Base-by-base conservation (phyloP, 805 yeast genomes). In the Candida awuae region DNA sequence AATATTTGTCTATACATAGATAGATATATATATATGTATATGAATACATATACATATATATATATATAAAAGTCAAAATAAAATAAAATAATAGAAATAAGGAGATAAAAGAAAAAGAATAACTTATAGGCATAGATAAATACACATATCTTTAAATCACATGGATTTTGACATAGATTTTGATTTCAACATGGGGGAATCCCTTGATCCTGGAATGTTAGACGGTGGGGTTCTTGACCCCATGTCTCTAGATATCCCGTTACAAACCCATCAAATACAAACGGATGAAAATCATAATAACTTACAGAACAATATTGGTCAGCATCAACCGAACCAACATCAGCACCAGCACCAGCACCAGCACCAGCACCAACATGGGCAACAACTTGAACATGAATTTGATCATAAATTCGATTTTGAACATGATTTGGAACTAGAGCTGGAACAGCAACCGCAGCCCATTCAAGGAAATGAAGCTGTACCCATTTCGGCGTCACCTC, bases 401-500 rank as follows among this genome's bases (percentile, higher is more conserved):
- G 28, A 25, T 5, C n/a, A n/a, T n/a, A n/a, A n/a, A n/a, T n/a
- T n/a, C n/a, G 13, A 25, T 25, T 25, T 14, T 7, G 28, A 25
- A 22, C 25, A 25, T 5, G 28, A 10, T 6, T 25, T 10, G n/a
- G 14, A 25, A 25, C 28, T 6, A 10, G 6, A 6, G n/a, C 28
- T 12, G n/a, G 4, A 25, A 6, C 6, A 25, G 6, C 12, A 6
- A 14, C 28, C 8, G 25, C 25, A 22, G 10, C 25, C 8, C 8
- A 8, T 8, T 22, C 25, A 22, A 22, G n/a, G n/a, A n/a, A n/a
- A n/a, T n/a, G n/a, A n/a, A n/a, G n/a, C n/a, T n/a, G n/a, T n/a
- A n/a, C n/a, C n/a, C n/a, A n/a, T 12, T 29, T 13, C 20, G 10
- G 32, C 18, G 13, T 29, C 32, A 18, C 56, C 49, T 32, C 59